Base-by-base conservation (phyloP, 1,284 basidiomycete genomes). In the Tremellales sp. region DNA sequence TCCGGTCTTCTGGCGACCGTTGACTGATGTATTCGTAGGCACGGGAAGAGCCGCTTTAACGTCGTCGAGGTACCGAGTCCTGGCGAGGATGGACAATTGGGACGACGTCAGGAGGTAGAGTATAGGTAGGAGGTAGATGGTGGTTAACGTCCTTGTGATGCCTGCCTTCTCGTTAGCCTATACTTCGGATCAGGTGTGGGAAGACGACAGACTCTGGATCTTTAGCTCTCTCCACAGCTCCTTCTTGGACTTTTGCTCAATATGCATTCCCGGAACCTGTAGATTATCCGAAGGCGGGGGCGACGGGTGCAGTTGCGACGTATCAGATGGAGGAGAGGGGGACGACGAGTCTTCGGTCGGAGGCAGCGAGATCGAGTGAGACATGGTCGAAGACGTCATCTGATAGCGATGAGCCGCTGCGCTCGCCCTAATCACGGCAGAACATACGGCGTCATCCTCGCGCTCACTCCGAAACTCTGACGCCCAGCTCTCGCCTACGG, bases 221-320 rank as follows among this genome's bases (percentile, higher is more conserved):
- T 73, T 73, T 40, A 73, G 59, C 40, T 71, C 70, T 21, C 58
- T 60, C 71, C 71, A 73, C 7, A 73, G 56, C 49, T 71, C 64
- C 43, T 70, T 68, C 57, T 73, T 73, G 37, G 60, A 61, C 47
- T 57, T 63, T 0, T 38, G 33, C 22, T 29, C 46, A 44, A 24
- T 21, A 12, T 21, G 37, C 8, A 25, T 9, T 25, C 7, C 37
- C 18, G 37, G 19, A 6, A 39, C n/a, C 37, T 39, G 24, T 8
- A 24, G 24, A 39, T 25, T n/a, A n/a, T 10, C 21, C 14, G 37
- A 39, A 39, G 18, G 16, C 40, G 54, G 58, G 13, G 57, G 62
- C n/a, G 56, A 59, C 14, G 53, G 47, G 29, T 49, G 44, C 18
- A 52, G 36, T 16, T 37, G 48, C 43, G 60, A 50, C 40, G 62